These are phyloP conservation scores for Purpureocillium lavendulum DNA, from an alignment of 2,329 filamentous ascomycete genomes.

Conservation along the genomic window DNA sequence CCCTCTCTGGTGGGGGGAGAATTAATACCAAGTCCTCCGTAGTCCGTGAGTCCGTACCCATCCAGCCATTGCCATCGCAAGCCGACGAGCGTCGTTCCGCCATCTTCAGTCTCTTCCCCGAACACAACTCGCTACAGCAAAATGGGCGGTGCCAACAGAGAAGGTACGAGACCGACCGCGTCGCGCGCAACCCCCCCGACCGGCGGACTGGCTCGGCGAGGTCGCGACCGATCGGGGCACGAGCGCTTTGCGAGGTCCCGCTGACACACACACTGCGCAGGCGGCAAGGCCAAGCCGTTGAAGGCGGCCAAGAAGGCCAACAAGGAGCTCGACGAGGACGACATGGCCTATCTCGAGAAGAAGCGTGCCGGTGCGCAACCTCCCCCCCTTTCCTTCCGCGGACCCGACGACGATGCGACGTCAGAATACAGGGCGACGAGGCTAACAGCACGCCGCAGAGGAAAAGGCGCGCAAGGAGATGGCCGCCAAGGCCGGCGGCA, in stretches of 20 bases:
- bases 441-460: slow-evolving; percentile 36
- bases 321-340: slow-evolving; percentile 81
- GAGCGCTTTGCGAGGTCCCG: too few relatives aligned
- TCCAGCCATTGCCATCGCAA: too few relatives aligned
- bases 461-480: slow-evolving; percentile 81
- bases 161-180: slow-evolving; percentile 17
- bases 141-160: slow-evolving; percentile 31
- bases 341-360: slow-evolving; percentile 75
- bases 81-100: too few relatives aligned
- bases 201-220: too few relatives aligned
- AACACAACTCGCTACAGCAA: neutral
- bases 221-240: too few relatives aligned
- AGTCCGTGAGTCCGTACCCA: too few relatives aligned
- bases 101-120: too few relatives aligned
- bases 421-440: neutral
- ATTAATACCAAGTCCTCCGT: too few relatives aligned
- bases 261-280: slow-evolving; percentile 29
- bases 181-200: too few relatives aligned
- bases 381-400: too few relatives aligned
- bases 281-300: slow-evolving; percentile 75
- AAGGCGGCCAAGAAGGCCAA: slow-evolving; percentile 83
- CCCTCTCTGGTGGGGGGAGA: too few relatives aligned
- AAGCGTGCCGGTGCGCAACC: slow-evolving; percentile 60
- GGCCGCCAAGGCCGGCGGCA: slow-evolving; percentile 73
- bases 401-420: slow-evolving; percentile 29